Conservation (phyloP, 768 basidiomycete species). For the Mycena floridula region DNA sequence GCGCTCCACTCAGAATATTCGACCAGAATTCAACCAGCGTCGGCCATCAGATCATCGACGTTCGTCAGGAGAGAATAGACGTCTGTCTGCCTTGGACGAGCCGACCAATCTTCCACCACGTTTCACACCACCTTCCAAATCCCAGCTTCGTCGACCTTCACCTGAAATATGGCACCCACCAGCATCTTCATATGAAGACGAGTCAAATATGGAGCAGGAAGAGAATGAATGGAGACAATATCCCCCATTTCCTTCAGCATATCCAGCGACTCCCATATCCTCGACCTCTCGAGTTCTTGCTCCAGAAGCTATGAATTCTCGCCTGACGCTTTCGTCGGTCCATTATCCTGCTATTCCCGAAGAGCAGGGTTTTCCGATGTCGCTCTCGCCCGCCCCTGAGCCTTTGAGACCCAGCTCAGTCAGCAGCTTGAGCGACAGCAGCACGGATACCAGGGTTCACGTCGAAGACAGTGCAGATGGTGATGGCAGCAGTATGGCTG, state of each 20-base stretch:
- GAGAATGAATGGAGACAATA: constrained; percentile 70
- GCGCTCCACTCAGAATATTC: too few relatives aligned
- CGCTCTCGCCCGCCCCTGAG: constrained; percentile 65
- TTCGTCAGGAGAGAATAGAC: too few relatives aligned
- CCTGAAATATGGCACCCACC: constrained; percentile 66
- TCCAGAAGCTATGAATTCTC: constrained; percentile 2
- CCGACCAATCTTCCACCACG: too few relatives aligned
- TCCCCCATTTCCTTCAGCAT: constrained; percentile 71
- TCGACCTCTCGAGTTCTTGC: constrained; percentile 18
- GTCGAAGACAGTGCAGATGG: constrained; percentile 10
- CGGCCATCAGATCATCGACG: too few relatives aligned
- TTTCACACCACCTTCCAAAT: too few relatives aligned
- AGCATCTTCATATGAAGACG: constrained; percentile 33
- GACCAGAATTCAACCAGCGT: too few relatives aligned
- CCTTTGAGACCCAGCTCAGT: constrained; percentile 52
- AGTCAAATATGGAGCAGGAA: not conserved
- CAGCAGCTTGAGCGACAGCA: constrained; percentile 55
- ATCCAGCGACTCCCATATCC: constrained; percentile 62
- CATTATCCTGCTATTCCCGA: constrained; percentile 33
- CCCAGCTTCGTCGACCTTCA: too few relatives aligned
- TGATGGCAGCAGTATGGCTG: constrained; percentile 11
- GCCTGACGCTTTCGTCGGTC: constrained; percentile 9
- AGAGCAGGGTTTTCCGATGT: constrained; percentile 63
- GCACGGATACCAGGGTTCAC: constrained; percentile 33
- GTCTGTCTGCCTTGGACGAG: too few relatives aligned